A percentile compares a stretch with the other conserved stretches of the same genome.
Evolutionary conservation across 1,139 yeast genomes (phyloP).

Genomic region (Hanseniaspora gamundiae): DNA sequence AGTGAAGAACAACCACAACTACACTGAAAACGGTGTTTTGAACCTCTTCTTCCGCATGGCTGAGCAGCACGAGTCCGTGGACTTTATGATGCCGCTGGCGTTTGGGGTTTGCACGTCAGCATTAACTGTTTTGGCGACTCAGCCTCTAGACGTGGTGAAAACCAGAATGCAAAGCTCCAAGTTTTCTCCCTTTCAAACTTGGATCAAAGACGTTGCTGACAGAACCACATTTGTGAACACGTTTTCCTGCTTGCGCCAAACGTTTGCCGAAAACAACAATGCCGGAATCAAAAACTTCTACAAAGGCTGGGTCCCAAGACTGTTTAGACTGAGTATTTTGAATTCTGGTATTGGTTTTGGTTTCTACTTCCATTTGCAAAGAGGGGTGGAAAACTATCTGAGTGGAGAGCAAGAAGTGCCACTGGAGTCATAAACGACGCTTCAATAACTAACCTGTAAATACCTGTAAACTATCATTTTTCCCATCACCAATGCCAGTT

Average conservation of each 20-base stretch:
- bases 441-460: too few relatives aligned
- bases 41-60: background rate
- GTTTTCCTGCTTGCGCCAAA: background rate
- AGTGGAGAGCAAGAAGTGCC: background rate
- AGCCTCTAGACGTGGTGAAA: conserved; percentile 84
- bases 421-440: background rate
- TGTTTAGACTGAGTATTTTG: conserved; percentile 59
- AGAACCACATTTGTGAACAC: background rate
- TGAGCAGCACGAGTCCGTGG: background rate
- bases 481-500: too few relatives aligned
- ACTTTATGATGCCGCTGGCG: conserved; percentile 3
- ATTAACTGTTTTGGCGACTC: conserved; percentile 69
- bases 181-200: conserved; percentile 1
- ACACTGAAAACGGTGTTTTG: background rate
- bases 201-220: conserved; percentile 3
- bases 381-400: background rate
- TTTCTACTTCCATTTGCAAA: conserved; percentile 30
- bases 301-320: conserved; percentile 72
- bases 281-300: conserved; percentile 62
- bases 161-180: conserved; percentile 64
- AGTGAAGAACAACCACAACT: background rate
- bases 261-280: conserved; percentile 35
- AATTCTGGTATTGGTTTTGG: conserved; percentile 72
- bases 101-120: conserved; percentile 45
- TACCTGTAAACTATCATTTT: too few relatives aligned